Conservation (phyloP, 169 alveolate genomes). For the Eimeria zaria region DNA sequence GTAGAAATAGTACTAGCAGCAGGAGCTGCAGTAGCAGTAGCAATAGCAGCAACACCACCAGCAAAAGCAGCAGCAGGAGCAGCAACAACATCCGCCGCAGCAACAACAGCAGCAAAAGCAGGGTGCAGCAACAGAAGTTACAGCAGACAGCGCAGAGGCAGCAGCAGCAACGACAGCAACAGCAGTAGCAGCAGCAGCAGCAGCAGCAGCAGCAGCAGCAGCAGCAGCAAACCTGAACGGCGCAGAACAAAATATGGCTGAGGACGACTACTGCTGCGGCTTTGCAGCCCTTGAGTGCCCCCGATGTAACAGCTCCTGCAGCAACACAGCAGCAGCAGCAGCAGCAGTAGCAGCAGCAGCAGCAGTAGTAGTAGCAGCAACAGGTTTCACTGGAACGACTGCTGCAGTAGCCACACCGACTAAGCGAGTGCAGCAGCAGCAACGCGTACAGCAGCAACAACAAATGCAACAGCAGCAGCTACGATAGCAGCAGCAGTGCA, state of each 20-base stretch:
- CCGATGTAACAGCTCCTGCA: conserved; percentile 85
- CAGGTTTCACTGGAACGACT: no score
- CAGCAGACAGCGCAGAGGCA: conserved; percentile 8
- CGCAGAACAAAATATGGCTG: conserved; percentile 86
- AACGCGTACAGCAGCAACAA: not conserved
- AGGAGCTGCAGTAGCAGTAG: not conserved
- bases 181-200: conserved; percentile 26
- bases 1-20: no score
- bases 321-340: no score
- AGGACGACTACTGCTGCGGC: conserved; percentile 86
- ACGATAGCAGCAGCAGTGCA: not conserved
- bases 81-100: not conserved
- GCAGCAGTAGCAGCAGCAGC: conserved; percentile 12
- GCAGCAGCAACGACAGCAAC: not conserved
- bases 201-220: not conserved
- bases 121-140: conserved; percentile 7
- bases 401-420: no score
- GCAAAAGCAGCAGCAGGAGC: not conserved
- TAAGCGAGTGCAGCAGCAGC: conserved; percentile 1
- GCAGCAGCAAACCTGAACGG: conserved; percentile 1
- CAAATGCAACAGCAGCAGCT: not conserved
- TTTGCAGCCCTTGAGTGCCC: conserved; percentile 86
- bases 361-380: not conserved
- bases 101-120: not conserved
- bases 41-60: not conserved